phyloP scores from a whole-genome alignment of 1,284 basidiomycete species.

The Testicularia cyperi region DNA sequence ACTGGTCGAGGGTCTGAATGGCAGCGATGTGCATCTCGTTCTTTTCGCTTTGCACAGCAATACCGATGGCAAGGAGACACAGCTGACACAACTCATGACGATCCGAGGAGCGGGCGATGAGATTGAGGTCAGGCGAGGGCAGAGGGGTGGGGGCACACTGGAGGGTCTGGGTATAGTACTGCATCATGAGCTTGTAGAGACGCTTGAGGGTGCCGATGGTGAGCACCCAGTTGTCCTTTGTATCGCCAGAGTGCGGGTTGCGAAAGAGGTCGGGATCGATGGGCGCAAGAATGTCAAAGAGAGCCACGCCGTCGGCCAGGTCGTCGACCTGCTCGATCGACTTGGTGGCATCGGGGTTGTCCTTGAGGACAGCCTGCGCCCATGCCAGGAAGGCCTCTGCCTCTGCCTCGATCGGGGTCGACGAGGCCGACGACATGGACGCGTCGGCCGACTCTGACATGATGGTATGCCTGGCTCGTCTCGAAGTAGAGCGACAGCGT shows the following conservation, averaged over 20 bases:
- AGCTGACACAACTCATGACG: constrained; percentile 71
- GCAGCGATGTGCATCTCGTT: constrained; percentile 79
- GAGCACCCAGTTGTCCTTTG: constrained; percentile 80
- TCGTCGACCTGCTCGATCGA: constrained; percentile 17
- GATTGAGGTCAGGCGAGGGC: constrained; percentile 43
- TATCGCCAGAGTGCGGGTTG: constrained; percentile 42
- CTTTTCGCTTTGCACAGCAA: constrained; percentile 76
- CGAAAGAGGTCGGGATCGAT: constrained; percentile 73
- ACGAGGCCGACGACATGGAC: constrained; percentile 3
- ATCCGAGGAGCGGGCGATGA: constrained; percentile 74
- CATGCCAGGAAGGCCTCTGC: constrained; percentile 37
- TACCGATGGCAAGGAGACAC: constrained; percentile 83
- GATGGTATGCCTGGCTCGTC: too few relatives aligned
- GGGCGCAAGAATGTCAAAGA: constrained; percentile 46
- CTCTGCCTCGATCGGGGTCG: constrained; percentile 21
- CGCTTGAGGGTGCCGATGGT: constrained; percentile 81
- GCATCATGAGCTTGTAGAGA: constrained; percentile 80
- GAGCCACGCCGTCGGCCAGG: constrained; percentile 45
- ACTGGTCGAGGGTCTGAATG: constrained; percentile 76
- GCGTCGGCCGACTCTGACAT: constrained; percentile 20
- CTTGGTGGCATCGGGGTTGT: constrained; percentile 7
- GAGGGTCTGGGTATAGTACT: constrained; percentile 64
- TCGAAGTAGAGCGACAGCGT: too few relatives aligned
- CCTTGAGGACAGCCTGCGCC: constrained; percentile 29
- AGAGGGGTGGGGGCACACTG: constrained; percentile 23